These are phyloP conservation scores for Phanerochaete carnosa DNA, from an alignment of 768 basidiomycete genomes.

Conservation along the genomic window DNA sequence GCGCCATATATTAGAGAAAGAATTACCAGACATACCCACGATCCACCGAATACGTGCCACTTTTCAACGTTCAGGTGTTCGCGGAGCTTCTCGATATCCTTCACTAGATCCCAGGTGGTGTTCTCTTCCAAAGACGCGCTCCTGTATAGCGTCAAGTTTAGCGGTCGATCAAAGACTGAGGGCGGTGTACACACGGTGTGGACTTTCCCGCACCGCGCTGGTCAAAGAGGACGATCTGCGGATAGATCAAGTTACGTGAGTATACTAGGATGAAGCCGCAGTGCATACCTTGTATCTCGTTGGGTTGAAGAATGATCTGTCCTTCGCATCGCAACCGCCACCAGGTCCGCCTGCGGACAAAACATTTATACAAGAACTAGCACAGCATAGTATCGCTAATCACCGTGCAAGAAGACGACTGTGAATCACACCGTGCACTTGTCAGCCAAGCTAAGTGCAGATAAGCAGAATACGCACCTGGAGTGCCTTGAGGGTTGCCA, in stretches of 20 bases:
- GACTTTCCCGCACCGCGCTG: slow-evolving; percentile 89
- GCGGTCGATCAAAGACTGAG: background rate
- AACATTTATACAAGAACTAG: background rate
- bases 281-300: slow-evolving; percentile 69
- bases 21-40: slow-evolving; percentile 58
- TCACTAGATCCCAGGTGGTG: slow-evolving; percentile 92
- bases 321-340: slow-evolving; percentile 63
- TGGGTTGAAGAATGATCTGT: slow-evolving; percentile 82
- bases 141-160: slow-evolving; percentile 35
- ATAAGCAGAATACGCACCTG: slow-evolving; percentile 45
- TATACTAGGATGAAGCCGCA: background rate
- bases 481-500: slow-evolving; percentile 72
- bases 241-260: background rate
- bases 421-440: background rate
- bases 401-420: slow-evolving; percentile 84
- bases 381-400: background rate
- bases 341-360: slow-evolving; percentile 71
- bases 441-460: background rate
- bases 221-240: slow-evolving; percentile 81
- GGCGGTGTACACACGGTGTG: slow-evolving; percentile 50
- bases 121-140: slow-evolving; percentile 78
- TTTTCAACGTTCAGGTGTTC: slow-evolving; percentile 72
- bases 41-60: slow-evolving; percentile 96
- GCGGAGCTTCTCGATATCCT: slow-evolving; percentile 82
- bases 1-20: background rate